A percentile compares a stretch with the other conserved stretches of the same genome.
phyloP scores from a whole-genome alignment of 2,329 filamentous ascomycete species.

The Aspergillus sp. region DNA sequence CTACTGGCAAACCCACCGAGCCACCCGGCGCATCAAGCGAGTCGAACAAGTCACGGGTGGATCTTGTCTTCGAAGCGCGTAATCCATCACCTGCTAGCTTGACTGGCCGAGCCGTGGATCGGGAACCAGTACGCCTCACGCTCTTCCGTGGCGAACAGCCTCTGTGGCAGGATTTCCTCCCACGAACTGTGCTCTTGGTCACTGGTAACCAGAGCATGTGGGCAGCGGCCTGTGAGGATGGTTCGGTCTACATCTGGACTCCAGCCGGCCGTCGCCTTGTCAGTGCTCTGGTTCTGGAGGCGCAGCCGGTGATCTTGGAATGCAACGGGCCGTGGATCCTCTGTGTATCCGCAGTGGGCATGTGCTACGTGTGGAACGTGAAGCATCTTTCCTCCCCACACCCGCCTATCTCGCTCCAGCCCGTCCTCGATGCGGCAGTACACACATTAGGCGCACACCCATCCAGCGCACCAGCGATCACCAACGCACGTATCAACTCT shows the following conservation, averaged over 20 bases:
- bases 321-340: constrained; percentile 86
- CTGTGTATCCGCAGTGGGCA: constrained; percentile 81
- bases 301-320: constrained; percentile 91
- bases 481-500: constrained; percentile 87
- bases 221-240: constrained; percentile 91
- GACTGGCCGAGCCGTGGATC: constrained; percentile 60
- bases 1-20: constrained; percentile 44
- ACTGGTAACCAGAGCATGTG: constrained; percentile 90
- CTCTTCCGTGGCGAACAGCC: constrained; percentile 76
- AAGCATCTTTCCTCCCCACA: constrained; percentile 79
- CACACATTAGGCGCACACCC: constrained; percentile 76
- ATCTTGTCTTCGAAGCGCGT: constrained; percentile 80
- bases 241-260: constrained; percentile 85
- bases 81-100: constrained; percentile 68
- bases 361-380: constrained; percentile 93
- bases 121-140: constrained; percentile 81
- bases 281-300: constrained; percentile 82
- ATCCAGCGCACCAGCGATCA: constrained; percentile 77
- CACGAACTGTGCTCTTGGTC: constrained; percentile 80
- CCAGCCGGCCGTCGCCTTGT: constrained; percentile 83
- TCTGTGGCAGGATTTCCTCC: constrained; percentile 92
- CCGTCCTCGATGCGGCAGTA: constrained; percentile 82
- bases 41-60: constrained; percentile 57
- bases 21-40: constrained; percentile 36
- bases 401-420: constrained; percentile 83